Percentiles rank a stretch among this genome's conserved stretches.
These are phyloP conservation scores for Austroboletus eburneus DNA, from an alignment of 768 basidiomycete species.

Conservation along the genomic window DNA sequence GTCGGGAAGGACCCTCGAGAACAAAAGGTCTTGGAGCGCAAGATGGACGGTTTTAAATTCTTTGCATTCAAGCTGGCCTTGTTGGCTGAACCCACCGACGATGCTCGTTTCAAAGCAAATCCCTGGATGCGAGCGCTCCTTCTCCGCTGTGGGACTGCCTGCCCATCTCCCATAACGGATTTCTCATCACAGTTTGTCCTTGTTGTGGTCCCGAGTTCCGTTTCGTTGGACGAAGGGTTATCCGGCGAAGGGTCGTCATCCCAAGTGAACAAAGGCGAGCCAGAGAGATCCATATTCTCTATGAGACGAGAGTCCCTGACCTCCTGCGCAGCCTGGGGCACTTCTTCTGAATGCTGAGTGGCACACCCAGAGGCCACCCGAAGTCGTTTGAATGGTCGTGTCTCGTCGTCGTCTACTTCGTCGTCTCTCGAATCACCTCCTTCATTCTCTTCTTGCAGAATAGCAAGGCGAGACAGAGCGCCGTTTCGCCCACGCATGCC, in stretches of 20 bases:
- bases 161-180: background rate
- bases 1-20: background rate
- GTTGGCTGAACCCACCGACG: slow-evolving; percentile 3
- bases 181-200: background rate
- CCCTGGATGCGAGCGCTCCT: slow-evolving; percentile 24
- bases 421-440: slow-evolving; percentile 10
- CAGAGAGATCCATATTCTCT: slow-evolving; percentile 26
- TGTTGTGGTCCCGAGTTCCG: background rate
- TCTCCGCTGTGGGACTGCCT: slow-evolving; percentile 10
- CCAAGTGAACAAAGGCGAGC: slow-evolving; percentile 17
- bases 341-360: background rate
- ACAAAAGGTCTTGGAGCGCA: slow-evolving; percentile 11
- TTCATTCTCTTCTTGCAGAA: slow-evolving; percentile 29
- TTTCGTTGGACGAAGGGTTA: background rate
- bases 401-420: slow-evolving; percentile 4
- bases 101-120: slow-evolving; percentile 10
- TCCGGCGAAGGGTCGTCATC: slow-evolving; percentile 1
- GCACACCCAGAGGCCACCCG: slow-evolving; percentile 3
- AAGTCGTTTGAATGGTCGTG: slow-evolving; percentile 21
- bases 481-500: slow-evolving; percentile 7
- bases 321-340: background rate
- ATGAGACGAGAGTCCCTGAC: slow-evolving; percentile 17
- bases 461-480: slow-evolving; percentile 13
- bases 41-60: slow-evolving; percentile 7
- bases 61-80: background rate